Evolutionary conservation across 108 stramenopile genomes (phyloP).

Genomic region (Cyclostephanos invisitatus): DNA sequence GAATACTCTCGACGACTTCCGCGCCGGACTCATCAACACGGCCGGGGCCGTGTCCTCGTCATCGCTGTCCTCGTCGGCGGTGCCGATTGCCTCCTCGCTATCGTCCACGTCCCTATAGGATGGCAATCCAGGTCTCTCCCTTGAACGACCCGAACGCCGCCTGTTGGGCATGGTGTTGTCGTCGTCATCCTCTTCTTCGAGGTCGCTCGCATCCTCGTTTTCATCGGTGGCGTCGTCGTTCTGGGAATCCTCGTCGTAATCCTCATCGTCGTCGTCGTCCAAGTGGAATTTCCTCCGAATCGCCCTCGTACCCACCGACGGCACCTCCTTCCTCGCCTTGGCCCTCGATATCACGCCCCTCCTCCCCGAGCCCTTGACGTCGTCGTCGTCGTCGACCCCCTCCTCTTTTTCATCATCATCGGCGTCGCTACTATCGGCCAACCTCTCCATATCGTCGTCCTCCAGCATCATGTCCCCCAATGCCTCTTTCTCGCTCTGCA

Average conservation of each 20-base stretch:
- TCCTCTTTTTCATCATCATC: background rate
- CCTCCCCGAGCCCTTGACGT: background rate
- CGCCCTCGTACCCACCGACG: background rate
- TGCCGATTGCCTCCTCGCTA: conserved; percentile 39
- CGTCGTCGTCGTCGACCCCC: conserved; percentile 3
- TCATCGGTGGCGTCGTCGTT: conserved; percentile 22
- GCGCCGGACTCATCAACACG: conserved; percentile 29
- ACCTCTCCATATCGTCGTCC: conserved; percentile 37
- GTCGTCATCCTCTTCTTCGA: conserved; percentile 36
- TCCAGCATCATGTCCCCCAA: conserved; percentile 31
- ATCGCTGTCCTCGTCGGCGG: conserved; percentile 36
- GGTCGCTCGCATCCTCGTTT: conserved; percentile 31
- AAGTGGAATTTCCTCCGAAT: conserved; percentile 1
- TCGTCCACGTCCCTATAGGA: conserved; percentile 9
- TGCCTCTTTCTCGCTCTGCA: conserved; percentile 38
- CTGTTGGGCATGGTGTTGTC: conserved; percentile 25
- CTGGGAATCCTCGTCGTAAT: conserved; percentile 26
- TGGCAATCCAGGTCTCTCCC: background rate
- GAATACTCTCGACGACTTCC: conserved; percentile 8
- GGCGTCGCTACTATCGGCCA: conserved; percentile 7
- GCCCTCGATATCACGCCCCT: background rate
- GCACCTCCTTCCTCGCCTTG: background rate
- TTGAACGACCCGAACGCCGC: background rate
- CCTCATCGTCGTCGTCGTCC: conserved; percentile 39
- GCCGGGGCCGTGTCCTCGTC: conserved; percentile 38